These are phyloP conservation scores for Cercospora nicotianae DNA, from an alignment of 2,329 filamentous ascomycete genomes.

Conservation along the genomic window DNA sequence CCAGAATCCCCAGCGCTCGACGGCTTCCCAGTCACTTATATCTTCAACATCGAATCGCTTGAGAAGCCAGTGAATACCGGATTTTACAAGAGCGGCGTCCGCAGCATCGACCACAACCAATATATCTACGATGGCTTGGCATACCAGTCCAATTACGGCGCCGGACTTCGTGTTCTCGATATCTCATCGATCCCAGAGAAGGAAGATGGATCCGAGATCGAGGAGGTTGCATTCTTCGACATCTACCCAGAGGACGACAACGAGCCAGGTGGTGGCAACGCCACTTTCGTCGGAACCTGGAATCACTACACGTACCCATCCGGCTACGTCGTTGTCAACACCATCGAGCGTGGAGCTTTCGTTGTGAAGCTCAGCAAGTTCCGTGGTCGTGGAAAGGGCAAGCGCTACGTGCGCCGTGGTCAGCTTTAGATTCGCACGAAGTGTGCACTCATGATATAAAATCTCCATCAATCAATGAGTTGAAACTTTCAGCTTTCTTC, in stretches of 20 bases:
- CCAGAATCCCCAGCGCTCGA: constrained; percentile 36
- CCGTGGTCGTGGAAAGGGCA: constrained; percentile 18
- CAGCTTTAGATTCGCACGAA: not conserved
- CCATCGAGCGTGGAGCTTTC: constrained; percentile 54
- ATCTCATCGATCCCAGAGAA: constrained; percentile 43
- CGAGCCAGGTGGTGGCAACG: constrained; percentile 17
- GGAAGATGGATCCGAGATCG: constrained; percentile 49
- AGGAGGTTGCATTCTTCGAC: constrained; percentile 54
- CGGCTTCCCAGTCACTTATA: constrained; percentile 53
- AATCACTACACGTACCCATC: constrained; percentile 53
- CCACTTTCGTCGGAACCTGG: constrained; percentile 23
- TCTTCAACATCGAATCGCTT: constrained; percentile 52
- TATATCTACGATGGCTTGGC: constrained; percentile 42
- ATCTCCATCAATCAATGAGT: not conserved
- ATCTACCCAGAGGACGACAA: constrained; percentile 54
- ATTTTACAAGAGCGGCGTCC: constrained; percentile 40
- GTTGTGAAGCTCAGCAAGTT: constrained; percentile 44
- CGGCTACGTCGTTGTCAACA: constrained; percentile 54
- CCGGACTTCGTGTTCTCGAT: constrained; percentile 40
- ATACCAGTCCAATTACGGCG: constrained; percentile 44
- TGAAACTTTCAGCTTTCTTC: not conserved
- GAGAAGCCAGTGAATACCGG: constrained; percentile 46
- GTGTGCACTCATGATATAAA: not conserved
- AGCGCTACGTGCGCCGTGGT: constrained; percentile 13
- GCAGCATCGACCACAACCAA: constrained; percentile 47